Evolutionary conservation across 2,329 filamentous ascomycete genomes (phyloP), one percentile per base, ranked within the genome.

Genomic region (Nothophoma quercina): DNA sequence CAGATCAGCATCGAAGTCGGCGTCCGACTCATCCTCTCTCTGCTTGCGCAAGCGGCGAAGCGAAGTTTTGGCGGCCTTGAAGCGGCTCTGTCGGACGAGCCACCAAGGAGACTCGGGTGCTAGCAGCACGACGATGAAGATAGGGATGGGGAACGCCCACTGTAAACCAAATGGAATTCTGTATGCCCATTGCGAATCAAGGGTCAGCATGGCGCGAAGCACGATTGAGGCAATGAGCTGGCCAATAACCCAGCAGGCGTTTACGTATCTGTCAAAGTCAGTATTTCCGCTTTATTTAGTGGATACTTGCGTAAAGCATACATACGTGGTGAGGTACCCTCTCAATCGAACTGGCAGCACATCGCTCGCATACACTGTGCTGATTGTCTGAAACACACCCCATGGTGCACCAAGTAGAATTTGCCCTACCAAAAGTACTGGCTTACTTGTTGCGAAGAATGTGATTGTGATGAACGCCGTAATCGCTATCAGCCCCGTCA

Each of bases 101-200:
- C 87, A 89, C 86, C 86, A 89, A 0, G 86, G 86, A 8, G 82
- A 85, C 69, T 89, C 86, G 8, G 87, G 88, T 1, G 87, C 87
- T 54, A 88, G 85, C 59, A 75, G 82, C 58, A 89, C 84, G 49
- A 82, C 85, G 39, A 88, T 68, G 38, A 84, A 79, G 5, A 90
- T 78, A 2, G 86, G 86, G 5, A 86, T 61, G 0, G 87, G 86
- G 12, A 57, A 62, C 1, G 51, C 36, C 58, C 59, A 62, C n/a
- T 90, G 88, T 18, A 90, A 74, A 0, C 81, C 86, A 59, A 88
- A 90, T 0, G 65, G 67, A 1, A 88, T 85, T 38, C 85, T 79
- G 67, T 86, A 88, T 0, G 84, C 80, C 84, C 84, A 88, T 65
- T 88, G 78, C 58, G 88, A 51, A 1, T 33, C 70, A 33, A 85